Evolutionary conservation across 495 filamentous ascomycete species (phyloP).

Genomic region (Extremus antarcticus): DNA sequence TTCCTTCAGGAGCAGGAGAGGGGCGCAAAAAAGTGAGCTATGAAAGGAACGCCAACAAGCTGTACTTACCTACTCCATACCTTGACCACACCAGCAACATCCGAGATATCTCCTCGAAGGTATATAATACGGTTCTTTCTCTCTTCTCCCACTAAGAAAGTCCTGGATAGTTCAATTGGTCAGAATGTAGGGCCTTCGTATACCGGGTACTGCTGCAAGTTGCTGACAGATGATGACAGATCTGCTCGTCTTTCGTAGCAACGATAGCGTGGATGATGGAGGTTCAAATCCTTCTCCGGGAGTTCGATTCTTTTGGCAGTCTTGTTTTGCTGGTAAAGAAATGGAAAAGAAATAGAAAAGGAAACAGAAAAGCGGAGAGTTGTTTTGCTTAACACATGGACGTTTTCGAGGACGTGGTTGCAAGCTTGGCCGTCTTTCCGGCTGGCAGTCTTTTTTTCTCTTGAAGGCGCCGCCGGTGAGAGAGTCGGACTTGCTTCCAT

Average conservation of each 20-base stretch:
- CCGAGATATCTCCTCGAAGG: neutral
- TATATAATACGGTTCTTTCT: neutral
- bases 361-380: no score
- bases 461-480: no score
- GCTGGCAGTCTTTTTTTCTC: no score
- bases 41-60: no score
- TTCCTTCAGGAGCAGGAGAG: no score
- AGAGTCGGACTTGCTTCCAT: no score
- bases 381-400: no score
- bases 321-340: neutral
- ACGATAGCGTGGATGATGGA: neutral
- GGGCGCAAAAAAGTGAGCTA: no score
- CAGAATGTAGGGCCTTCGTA: neutral
- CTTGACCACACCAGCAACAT: neutral
- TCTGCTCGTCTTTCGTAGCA: neutral
- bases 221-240: neutral
- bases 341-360: no score
- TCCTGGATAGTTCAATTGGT: conserved; percentile 1
- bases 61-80: no score
- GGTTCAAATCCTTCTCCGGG: neutral
- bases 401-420: no score
- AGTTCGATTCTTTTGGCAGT: neutral
- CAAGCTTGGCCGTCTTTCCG: no score
- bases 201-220: neutral
- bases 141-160: neutral